Conservation (phyloP, 768 basidiomycete species). For the Exidia glandulosa region DNA sequence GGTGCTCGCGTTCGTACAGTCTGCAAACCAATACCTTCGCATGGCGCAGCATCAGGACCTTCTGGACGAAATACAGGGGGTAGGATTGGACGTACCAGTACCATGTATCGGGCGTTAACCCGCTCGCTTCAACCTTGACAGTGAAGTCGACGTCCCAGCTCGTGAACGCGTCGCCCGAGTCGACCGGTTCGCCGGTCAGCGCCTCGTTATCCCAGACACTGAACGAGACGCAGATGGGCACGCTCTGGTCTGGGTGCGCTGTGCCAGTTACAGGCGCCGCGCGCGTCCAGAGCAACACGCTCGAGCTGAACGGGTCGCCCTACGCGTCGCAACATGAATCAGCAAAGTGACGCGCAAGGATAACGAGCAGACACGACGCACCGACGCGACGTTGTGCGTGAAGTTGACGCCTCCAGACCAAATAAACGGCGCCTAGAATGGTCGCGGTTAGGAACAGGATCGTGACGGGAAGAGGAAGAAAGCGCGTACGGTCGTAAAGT, state of each 20-base stretch:
- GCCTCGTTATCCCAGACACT: constrained; percentile 28
- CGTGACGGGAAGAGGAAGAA: not conserved
- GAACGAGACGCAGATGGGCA: constrained; percentile 41
- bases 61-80: not conserved
- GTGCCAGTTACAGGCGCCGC: constrained; percentile 26
- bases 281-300: constrained; percentile 48
- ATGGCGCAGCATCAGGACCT: not conserved
- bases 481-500: constrained; percentile 34
- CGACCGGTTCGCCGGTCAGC: constrained; percentile 24
- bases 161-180: constrained; percentile 41
- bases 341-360: not conserved
- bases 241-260: constrained; percentile 32
- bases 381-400: constrained; percentile 30
- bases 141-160: constrained; percentile 49
- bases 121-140: constrained; percentile 45
- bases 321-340: constrained; percentile 14
- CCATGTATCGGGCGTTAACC: constrained; percentile 37
- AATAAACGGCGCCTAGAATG: constrained; percentile 29
- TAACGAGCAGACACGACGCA: not conserved
- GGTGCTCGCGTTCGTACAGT: constrained; percentile 36
- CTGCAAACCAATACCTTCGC: constrained; percentile 30
- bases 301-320: constrained; percentile 45
- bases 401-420: constrained; percentile 43
- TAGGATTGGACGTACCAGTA: constrained; percentile 31
- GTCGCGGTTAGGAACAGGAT: not conserved